These are phyloP conservation scores for Vitis rupestris DNA, from an alignment of 164 flowering plant genomes.

Conservation along the genomic window DNA sequence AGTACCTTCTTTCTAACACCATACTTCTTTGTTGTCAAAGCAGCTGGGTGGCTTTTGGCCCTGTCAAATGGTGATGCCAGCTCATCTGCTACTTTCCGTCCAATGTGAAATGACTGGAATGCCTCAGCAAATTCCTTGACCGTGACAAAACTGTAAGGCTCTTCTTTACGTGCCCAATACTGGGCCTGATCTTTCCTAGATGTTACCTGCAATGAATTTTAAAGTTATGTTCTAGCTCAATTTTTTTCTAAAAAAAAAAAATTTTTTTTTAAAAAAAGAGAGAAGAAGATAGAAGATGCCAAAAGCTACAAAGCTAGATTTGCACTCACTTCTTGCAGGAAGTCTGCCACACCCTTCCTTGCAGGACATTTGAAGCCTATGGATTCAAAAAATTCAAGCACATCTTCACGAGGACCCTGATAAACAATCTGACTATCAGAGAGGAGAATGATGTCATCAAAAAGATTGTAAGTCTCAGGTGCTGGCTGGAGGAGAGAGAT, in stretches of 20 bases:
- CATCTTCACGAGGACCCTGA: conserved; percentile 71
- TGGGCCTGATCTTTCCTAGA: conserved; percentile 53
- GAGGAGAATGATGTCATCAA: conserved; percentile 75
- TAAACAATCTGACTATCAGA: conserved; percentile 75
- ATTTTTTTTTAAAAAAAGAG: no score
- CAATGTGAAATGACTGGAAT: conserved; percentile 31
- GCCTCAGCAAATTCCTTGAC: conserved; percentile 32
- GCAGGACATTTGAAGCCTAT: conserved; percentile 72
- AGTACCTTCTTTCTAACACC: conserved; percentile 51
- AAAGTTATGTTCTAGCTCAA: not conserved
- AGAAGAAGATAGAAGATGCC: not conserved
- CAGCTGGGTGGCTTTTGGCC: conserved; percentile 33
- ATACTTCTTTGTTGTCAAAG: conserved; percentile 43
- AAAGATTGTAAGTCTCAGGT: conserved; percentile 73
- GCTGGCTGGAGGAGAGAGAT: conserved; percentile 90
- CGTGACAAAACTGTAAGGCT: conserved; percentile 30
- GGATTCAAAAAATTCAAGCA: conserved; percentile 62
- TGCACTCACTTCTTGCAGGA: conserved; percentile 62
- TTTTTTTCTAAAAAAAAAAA: no score
- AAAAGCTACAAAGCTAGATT: not conserved
- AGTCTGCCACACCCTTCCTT: conserved; percentile 73
- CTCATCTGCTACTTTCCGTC: conserved; percentile 24
- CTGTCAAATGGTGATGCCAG: conserved; percentile 35
- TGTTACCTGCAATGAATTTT: conserved; percentile 32
- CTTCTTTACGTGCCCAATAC: conserved; percentile 28